Percentiles rank a stretch among this genome's conserved stretches.
Conservation (phyloP, 1,139 yeast genomes). For the Scheffersomyces cryptocercus region DNA sequence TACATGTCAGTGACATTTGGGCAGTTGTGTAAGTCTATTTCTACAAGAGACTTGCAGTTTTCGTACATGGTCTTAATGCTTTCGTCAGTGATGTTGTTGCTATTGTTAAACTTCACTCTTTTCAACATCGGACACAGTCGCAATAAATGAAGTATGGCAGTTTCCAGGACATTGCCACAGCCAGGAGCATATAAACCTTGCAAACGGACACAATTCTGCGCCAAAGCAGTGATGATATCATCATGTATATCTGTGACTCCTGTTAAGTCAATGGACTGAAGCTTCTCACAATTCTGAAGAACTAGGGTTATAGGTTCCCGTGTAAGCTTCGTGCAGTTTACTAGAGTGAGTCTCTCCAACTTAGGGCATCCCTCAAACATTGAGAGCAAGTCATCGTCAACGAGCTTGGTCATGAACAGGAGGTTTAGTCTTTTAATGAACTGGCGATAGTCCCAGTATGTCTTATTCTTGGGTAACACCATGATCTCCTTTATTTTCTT, state of each 20-base stretch:
- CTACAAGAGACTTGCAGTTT: constrained; percentile 79
- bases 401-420: constrained; percentile 67
- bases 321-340: constrained; percentile 71
- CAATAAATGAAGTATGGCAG: constrained; percentile 62
- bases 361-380: constrained; percentile 67
- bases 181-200: constrained; percentile 93
- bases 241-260: constrained; percentile 75
- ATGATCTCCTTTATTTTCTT: constrained; percentile 55
- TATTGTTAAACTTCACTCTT: constrained; percentile 79
- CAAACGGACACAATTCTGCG: constrained; percentile 68
- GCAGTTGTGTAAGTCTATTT: constrained; percentile 86
- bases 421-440: constrained; percentile 81
- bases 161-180: constrained; percentile 68
- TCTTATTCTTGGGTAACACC: constrained; percentile 46
- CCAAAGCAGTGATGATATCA: constrained; percentile 68
- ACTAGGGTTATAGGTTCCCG: constrained; percentile 63
- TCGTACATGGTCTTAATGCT: constrained; percentile 63
- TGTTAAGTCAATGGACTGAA: constrained; percentile 87
- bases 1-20: constrained; percentile 68
- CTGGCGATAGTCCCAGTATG: constrained; percentile 71
- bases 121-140: constrained; percentile 72
- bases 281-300: constrained; percentile 60
- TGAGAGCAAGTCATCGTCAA: constrained; percentile 61
- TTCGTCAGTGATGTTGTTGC: constrained; percentile 66
- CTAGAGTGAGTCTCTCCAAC: constrained; percentile 82